phyloP scores from a whole-genome alignment of 1,284 basidiomycete genomes.

The Polyporus tsugae region DNA sequence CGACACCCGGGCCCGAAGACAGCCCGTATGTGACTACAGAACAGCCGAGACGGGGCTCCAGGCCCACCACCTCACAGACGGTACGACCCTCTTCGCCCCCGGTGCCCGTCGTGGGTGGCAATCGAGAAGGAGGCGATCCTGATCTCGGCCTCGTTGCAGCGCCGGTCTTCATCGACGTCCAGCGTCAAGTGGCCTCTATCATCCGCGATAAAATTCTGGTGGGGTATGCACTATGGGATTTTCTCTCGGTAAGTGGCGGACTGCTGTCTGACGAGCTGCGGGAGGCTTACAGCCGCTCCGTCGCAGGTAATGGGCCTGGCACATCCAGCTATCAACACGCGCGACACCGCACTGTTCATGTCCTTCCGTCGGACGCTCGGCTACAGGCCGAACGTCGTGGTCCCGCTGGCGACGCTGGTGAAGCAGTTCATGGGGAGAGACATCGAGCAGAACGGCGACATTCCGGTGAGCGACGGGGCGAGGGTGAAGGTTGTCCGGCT shows the following conservation, averaged over 20 bases:
- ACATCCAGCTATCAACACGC: conserved; percentile 61
- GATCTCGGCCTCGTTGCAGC: conserved; percentile 42
- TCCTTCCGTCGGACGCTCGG: conserved; percentile 59
- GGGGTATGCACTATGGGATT: conserved; percentile 63
- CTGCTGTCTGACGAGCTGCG: conserved; percentile 6
- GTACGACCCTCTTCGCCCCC: conserved; percentile 39
- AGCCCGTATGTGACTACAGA: conserved; percentile 57
- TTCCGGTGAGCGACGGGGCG: conserved; percentile 53
- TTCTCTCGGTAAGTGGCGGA: conserved; percentile 54
- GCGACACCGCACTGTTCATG: conserved; percentile 63
- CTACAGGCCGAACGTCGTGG: conserved; percentile 43
- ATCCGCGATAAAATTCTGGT: conserved; percentile 60
- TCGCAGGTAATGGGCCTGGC: conserved; percentile 58
- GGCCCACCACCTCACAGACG: conserved; percentile 48
- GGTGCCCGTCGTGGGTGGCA: not conserved
- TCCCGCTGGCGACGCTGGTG: conserved; percentile 56
- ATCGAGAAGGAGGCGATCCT: conserved; percentile 11
- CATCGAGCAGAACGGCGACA: conserved; percentile 55
- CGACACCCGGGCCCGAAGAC: conserved; percentile 41
- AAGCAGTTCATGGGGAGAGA: conserved; percentile 59
- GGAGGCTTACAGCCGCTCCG: conserved; percentile 22
- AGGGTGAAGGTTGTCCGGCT: conserved; percentile 4
- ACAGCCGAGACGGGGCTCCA: conserved; percentile 56
- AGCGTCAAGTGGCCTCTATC: conserved; percentile 51
- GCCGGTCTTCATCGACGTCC: conserved; percentile 56